Base-by-base conservation (phyloP, 495 filamentous ascomycete genomes). In the Pseudomonodictys pantanalensis region DNA sequence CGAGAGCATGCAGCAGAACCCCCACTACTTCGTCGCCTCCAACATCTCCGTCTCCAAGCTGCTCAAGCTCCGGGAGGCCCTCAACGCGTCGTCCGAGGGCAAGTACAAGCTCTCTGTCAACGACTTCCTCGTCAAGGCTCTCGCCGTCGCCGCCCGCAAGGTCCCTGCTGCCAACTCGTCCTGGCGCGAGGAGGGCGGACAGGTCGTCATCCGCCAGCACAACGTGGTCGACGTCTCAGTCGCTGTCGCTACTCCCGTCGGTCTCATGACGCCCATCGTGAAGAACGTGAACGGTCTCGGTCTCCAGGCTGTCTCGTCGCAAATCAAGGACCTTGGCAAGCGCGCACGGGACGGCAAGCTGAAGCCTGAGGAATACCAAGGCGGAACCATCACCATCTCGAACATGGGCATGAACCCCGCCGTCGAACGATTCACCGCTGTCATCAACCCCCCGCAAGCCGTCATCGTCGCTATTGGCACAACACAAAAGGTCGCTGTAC, bases 361-460 rank as follows among this genome's bases (percentile, higher is more conserved):
- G 64, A 97, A 97, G 85, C 95, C 95, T 28, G 91, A 99, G 73
- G 91, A 99, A 76, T 99, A 92, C 85, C 92, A 97, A 78, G 95
- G 95, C 42, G 95, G 95, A 72, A 96, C 91, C 66, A 95, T 99
- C 78, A 96, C 92, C 71, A 99, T 99, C 78, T 92, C 87, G 78
- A 99, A 99, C 84, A 96, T 99, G 95, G 95, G 95, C 72, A 97
- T 97, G 93, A 99, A 99, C 81, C 67, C 85, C 9, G 95, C 95
- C 33, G 85, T 99, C 61, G 91, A 97, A 71, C 85, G 90, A 65
- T 99, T 99, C 80, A 97, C 95, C n/a, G 95, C 95, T 62, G 87
- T 99, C 71, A 96, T 99, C 83, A 99, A 99, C 82, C 95, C 95
- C 44, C 95, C 95, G 28, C 93, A 98, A 79, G 92, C 95, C 41